Evolutionary conservation across 2,329 filamentous ascomycete genomes (phyloP), one percentile per base, ranked within the genome.

Genomic region (Ophiostoma quercus): DNA sequence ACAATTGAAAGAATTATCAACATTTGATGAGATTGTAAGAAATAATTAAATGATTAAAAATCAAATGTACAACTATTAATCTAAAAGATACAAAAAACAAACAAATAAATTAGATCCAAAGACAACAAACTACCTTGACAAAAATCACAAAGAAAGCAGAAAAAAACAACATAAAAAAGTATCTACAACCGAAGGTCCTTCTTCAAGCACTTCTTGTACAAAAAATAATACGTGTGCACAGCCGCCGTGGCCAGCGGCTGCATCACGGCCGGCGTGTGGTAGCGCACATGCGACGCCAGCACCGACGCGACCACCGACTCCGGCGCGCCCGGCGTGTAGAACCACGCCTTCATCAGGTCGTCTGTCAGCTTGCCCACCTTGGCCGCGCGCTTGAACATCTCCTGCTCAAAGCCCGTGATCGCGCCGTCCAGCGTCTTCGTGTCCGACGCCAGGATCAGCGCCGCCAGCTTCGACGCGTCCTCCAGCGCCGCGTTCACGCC

Each of bases 401-500:
- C 79, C 68, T 79, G 63, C 73, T 83, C 81, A 67, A 78, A 82
- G 2, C 68, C 72, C 1, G 69, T 69, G 32, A 82, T 75, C 43
- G 51, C 51, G 12, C 22, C n/a, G 51, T 57, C 22, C n/a, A 57
- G 51, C 3, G 22, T 12, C 51, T 22, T 34, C 67, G 1, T 73
- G 8, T 39, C 25, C 71, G 1, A 76, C 75, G 9, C 72, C 71
- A 79, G 74, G 71, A 86, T 82, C 7, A 79, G 78, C 39, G 78
- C 75, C 0, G 82, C 82, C 25, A 89, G 78, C 29, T 81, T 76
- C 71, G 84, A 75, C 8, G 85, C 82, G 75, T 89, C 86, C 66
- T 82, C 79, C 75, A 89, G 81, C 1, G 81, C 85, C 25, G 83
- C 78, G 74, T 89, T 88, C 34, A 88, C 85, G 1, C 86, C 86